Evolutionary conservation across 148 eudicot species (phyloP), one percentile per base, ranked within the genome.

Genomic region (Vaccinium corymbosum): DNA sequence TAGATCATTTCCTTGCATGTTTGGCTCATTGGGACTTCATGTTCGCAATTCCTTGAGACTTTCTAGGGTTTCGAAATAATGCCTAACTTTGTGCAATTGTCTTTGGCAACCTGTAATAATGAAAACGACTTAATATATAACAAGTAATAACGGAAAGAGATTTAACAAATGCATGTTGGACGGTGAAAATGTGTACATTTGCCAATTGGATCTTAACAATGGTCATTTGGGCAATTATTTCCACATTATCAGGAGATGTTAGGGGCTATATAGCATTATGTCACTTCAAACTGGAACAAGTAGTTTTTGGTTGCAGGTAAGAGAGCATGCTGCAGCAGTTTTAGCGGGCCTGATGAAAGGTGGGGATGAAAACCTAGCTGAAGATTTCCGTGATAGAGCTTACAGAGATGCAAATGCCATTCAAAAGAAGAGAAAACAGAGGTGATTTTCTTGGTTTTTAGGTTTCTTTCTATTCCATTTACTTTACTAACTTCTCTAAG

Each of bases 281-380:
- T 79, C 80, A 48, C 59, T 62, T 59, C 49, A 73, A 49, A 85
- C 62, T 57, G 35, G 79, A 42, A 81, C 42, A 29, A 64, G 77
- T 75, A 46, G 52, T 12, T 84, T 76, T 76, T 88, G 55, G 29
- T 62, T 85, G 71, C 93, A 97, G 99, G 99, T 97, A 80, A 95
- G 99, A 86, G 98, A 97, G 90, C 99, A 97, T 86, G 96, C 99
- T 49, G 99, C 99, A 55, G 98, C 98, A 57, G 98, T 97, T 83
- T 89, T 97, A 83, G 99, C 99, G 49, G 96, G 99, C 86, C 85
- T 97, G 81, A 97, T 94, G 98, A 97, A 97, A 88, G 93, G 99
- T 32, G 98, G 94, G 53, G 94, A 94, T 86, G 93, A 90, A 82
- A 86, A 66, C 62, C 85, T 95, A 80, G 91, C 94, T 9, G 91